A percentile compares a stretch with the other conserved stretches of the same genome.
Evolutionary conservation across 192 early-diverging fungal species (phyloP).

Genomic region (Umbelopsis sp.): DNA sequence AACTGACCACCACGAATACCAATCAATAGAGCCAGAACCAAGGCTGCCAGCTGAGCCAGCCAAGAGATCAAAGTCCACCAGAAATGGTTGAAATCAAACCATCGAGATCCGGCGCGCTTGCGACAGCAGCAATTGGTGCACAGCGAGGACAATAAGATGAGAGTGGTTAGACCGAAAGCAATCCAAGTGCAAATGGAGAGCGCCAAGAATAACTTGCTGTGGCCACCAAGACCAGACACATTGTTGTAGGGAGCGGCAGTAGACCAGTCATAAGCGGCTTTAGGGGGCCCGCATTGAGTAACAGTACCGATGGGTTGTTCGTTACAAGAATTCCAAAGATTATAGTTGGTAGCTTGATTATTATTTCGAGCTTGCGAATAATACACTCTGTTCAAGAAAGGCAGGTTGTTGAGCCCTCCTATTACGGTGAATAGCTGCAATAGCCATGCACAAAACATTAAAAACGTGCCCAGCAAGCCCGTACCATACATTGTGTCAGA

Average conservation of each 20-base stretch:
- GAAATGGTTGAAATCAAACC: slow-evolving; percentile 15
- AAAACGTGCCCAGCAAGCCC: background rate
- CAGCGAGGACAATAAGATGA: background rate
- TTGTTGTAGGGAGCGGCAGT: background rate
- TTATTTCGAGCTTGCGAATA: background rate
- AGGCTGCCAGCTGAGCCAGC: slow-evolving; percentile 5
- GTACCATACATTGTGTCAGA: slow-evolving; percentile 1
- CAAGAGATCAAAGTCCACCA: slow-evolving; percentile 3
- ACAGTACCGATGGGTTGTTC: slow-evolving; percentile 1
- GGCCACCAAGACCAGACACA: background rate
- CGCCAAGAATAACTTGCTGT: background rate
- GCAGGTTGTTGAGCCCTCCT: background rate
- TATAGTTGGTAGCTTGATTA: background rate
- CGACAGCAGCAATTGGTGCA: slow-evolving; percentile 15
- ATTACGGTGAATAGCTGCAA: slow-evolving; percentile 2
- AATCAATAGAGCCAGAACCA: background rate
- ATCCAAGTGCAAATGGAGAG: background rate
- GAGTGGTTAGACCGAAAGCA: slow-evolving; percentile 1
- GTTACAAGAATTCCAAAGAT: background rate
- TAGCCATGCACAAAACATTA: slow-evolving; percentile 9
- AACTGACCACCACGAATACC: background rate
- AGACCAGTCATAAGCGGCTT: background rate
- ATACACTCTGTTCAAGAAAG: background rate
- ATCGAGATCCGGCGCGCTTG: background rate
- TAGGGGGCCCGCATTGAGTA: background rate